Conservation (phyloP, 1,284 basidiomycete species). For the Cryptococcus sp. region DNA sequence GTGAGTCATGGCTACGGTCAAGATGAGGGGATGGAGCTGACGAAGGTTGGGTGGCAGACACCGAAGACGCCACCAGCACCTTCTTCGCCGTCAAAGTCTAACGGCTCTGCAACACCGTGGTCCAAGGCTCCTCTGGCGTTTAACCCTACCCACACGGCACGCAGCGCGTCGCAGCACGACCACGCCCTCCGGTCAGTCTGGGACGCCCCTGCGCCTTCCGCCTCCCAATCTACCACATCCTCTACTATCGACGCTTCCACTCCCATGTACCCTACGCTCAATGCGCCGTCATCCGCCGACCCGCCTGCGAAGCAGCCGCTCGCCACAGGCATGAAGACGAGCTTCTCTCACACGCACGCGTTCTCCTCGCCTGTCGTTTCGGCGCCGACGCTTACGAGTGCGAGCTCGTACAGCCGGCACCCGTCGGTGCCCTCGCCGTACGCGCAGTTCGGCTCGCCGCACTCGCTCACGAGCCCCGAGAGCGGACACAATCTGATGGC, state of each 20-base stretch:
- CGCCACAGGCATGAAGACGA: constrained; percentile 16
- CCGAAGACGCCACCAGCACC: constrained; percentile 32
- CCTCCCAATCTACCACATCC: constrained; percentile 23
- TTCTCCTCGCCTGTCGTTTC: constrained; percentile 18
- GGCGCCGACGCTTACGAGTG: constrained; percentile 3
- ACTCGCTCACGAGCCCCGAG: constrained; percentile 4
- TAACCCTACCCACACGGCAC: constrained; percentile 18
- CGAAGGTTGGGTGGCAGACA: constrained; percentile 15
- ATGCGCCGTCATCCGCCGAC: constrained; percentile 29
- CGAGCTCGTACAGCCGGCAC: constrained; percentile 6
- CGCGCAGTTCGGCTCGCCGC: constrained; percentile 11
- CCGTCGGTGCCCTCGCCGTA: constrained; percentile 6
- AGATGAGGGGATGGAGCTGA: neutral
- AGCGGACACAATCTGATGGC: neutral
- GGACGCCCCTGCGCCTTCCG: constrained; percentile 18
- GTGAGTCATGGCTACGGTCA: constrained; percentile 13
- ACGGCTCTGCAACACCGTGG: constrained; percentile 28
- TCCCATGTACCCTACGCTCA: constrained; percentile 43
- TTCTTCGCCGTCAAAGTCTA: constrained; percentile 17
- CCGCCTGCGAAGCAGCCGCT: constrained; percentile 12
- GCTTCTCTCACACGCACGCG: constrained; percentile 16
- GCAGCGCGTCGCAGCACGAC: constrained; percentile 32
- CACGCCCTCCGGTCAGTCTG: constrained; percentile 36
- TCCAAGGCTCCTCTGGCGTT: constrained; percentile 27
- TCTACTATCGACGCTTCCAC: constrained; percentile 19